A percentile compares a stretch with the other conserved stretches of the same genome.
phyloP scores from a whole-genome alignment of 345 rosid species.

The Draba incana region DNA sequence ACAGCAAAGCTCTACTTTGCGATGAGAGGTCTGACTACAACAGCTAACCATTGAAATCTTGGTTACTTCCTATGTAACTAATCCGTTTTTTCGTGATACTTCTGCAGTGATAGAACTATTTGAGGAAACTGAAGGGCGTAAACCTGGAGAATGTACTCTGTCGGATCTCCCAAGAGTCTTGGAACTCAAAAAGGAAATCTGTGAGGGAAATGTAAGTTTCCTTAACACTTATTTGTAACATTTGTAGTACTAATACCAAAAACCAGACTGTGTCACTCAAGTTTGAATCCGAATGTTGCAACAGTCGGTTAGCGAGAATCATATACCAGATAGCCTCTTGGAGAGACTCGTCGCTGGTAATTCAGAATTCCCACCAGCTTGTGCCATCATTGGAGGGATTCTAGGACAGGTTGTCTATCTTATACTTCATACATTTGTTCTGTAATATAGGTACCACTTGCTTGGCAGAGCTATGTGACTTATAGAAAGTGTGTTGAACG shows the following conservation, averaged over 20 bases:
- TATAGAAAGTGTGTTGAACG: neutral
- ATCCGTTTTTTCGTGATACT: neutral
- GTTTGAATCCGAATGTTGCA: neutral
- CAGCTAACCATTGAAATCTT: neutral
- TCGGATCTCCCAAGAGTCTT: constrained; percentile 67
- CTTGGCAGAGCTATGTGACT: constrained; percentile 10
- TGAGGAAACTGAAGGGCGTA: constrained; percentile 69
- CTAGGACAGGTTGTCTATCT: constrained; percentile 74
- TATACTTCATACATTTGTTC: neutral
- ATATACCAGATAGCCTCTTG: constrained; percentile 62
- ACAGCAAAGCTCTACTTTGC: constrained; percentile 83
- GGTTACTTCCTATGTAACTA: neutral
- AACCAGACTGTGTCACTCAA: neutral
- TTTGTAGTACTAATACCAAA: neutral
- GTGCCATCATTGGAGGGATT: constrained; percentile 88
- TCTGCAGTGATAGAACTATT: constrained; percentile 70
- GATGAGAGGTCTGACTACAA: constrained; percentile 62
- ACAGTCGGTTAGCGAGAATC: constrained; percentile 68
- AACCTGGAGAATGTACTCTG: constrained; percentile 53
- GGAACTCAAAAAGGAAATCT: constrained; percentile 62
- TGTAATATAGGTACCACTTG: neutral
- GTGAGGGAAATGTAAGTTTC: constrained; percentile 63
- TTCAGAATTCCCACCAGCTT: constrained; percentile 79
- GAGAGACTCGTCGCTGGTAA: constrained; percentile 62
- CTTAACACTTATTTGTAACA: neutral